Percentiles rank a stretch among this genome's conserved stretches.
These are phyloP conservation scores for Thielaviopsis populi DNA, from an alignment of 2,329 filamentous ascomycete genomes.

Conservation along the genomic window DNA sequence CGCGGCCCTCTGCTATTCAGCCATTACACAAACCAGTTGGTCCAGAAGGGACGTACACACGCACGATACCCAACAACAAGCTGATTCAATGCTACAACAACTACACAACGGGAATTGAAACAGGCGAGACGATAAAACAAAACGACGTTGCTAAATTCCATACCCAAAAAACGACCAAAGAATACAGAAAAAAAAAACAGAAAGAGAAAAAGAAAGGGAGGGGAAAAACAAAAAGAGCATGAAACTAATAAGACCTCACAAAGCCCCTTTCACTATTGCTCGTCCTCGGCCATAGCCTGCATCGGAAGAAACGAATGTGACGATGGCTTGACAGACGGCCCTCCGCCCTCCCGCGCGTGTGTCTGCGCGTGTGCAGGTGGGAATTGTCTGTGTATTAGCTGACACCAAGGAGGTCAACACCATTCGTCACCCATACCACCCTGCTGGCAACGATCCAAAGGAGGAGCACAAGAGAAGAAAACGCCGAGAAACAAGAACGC, in stretches of 20 bases:
- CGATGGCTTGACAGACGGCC: neutral
- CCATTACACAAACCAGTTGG: too few relatives aligned
- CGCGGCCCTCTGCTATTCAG: too few relatives aligned
- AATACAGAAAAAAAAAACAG: slow-evolving; percentile 2
- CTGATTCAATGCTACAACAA: neutral
- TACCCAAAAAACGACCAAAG: slow-evolving; percentile 4
- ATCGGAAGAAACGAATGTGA: neutral
- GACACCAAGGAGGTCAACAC: neutral
- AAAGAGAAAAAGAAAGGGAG: neutral
- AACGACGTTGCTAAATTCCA: slow-evolving; percentile 10
- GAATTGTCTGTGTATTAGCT: neutral
- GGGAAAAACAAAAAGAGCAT: neutral
- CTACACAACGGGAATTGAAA: neutral
- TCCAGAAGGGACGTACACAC: neutral
- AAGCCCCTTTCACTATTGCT: neutral
- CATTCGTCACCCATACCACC: neutral
- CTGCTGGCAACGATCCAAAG: neutral
- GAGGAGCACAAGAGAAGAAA: neutral
- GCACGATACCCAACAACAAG: neutral
- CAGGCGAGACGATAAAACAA: neutral
- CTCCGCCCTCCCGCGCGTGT: neutral
- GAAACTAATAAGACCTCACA: neutral
- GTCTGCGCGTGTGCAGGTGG: too few relatives aligned
- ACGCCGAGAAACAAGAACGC: neutral
- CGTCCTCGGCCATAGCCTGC: neutral